Percentiles rank a stretch among this genome's conserved stretches.
These are phyloP conservation scores for Porcisia hertigi DNA, from an alignment of 208 protist genomes.

Conservation along the genomic window DNA sequence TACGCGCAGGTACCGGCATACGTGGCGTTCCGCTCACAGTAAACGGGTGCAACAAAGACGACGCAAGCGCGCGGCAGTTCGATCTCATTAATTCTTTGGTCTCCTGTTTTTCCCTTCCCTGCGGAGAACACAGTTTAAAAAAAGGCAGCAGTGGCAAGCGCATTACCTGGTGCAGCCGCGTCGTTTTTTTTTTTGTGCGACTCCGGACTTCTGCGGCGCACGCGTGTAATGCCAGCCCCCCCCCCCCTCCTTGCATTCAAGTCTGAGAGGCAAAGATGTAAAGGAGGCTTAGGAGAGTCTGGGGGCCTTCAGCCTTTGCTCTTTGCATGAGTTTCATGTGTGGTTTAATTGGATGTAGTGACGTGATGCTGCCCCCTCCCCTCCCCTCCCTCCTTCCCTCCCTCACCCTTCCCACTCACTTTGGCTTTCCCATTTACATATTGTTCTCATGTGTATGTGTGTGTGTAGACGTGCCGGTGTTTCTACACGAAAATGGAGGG, in stretches of 20 bases:
- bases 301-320: not conserved
- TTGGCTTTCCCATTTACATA: not conserved
- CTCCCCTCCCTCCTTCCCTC: too few relatives aligned
- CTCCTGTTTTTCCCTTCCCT: not conserved
- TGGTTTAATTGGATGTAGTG: too few relatives aligned
- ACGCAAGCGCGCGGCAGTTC: not conserved
- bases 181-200: not conserved
- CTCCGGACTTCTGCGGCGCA: not conserved
- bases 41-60: not conserved
- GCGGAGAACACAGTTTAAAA: not conserved
- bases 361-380: too few relatives aligned
- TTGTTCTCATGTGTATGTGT: not conserved
- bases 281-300: not conserved
- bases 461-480: not conserved
- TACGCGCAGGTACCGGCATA: constrained; percentile 83
- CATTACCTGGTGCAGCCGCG: not conserved
- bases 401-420: too few relatives aligned
- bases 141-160: not conserved
- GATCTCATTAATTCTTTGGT: not conserved
- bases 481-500: not conserved
- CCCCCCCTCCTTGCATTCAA: not conserved
- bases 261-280: not conserved
- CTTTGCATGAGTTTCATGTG: too few relatives aligned
- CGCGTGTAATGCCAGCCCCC: not conserved
- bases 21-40: constrained; percentile 71